Evolutionary conservation across 345 rosid species (phyloP).

Genomic region (Linum tenue): DNA sequence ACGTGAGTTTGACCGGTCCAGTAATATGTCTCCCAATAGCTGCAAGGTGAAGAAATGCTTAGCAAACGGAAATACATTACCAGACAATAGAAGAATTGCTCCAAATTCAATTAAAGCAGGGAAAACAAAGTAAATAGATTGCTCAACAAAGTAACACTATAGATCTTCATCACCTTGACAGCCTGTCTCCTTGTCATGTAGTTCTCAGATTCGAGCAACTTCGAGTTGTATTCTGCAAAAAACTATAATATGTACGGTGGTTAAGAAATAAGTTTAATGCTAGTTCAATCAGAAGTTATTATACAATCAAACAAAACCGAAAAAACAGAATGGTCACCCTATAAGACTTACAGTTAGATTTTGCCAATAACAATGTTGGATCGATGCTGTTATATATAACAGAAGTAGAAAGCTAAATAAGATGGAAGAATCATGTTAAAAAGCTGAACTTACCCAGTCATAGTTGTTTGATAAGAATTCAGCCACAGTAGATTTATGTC

Average conservation of each 20-base stretch:
- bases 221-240: conserved; percentile 35
- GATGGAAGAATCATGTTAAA: not conserved
- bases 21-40: conserved; percentile 46
- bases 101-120: no score
- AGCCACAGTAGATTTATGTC: conserved; percentile 44
- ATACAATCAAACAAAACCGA: not conserved
- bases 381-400: no score
- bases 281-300: not conserved
- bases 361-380: no score
- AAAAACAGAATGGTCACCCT: not conserved
- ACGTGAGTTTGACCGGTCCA: conserved; percentile 54
- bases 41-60: conserved; percentile 6
- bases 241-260: conserved; percentile 23
- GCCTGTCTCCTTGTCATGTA: conserved; percentile 45
- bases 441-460: conserved; percentile 31
- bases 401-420: no score
- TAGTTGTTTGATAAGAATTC: conserved; percentile 36
- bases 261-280: not conserved
- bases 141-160: not conserved
- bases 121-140: not conserved
- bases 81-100: no score
- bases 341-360: not conserved
- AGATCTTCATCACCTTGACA: conserved; percentile 25
- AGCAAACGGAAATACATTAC: not conserved
- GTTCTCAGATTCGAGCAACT: conserved; percentile 28